Base-by-base conservation (phyloP, 2,329 filamentous ascomycete genomes). In the Ceratocystis cacaofunesta region DNA sequence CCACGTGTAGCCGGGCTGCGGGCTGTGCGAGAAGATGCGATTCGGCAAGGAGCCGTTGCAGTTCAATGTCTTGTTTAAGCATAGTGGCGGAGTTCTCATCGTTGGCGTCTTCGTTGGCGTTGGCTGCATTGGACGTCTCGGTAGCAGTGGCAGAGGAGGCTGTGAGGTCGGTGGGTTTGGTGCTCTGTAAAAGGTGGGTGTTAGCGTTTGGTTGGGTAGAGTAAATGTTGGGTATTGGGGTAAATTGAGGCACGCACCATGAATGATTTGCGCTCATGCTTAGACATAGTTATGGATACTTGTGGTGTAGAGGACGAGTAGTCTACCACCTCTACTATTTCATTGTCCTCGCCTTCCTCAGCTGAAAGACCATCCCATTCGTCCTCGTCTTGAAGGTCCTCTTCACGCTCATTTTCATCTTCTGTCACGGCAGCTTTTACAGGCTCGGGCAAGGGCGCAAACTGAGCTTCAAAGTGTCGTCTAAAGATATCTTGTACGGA, bases 21-120 rank as follows among this genome's bases (percentile, higher is more conserved):
- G 82, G 78, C 15, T 74, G 71, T 12, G 71, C 68, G 66, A 97
- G 85, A 68, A 97, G 86, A 75, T 96, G 91, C 0, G 92, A 96
- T 79, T 99, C 94, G 70, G 87, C 82, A 66, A 99, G 84, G 50
- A 99, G 85, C 60, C 91, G 87, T 74, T 96, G 92, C 15, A 99
- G 85, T 48, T 90, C 92, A 64, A 96, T 85, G 74, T 97, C 94
- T 74, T 96, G 92, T 73, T 92, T 91, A 19, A 97, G 81, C 68
- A 95, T 88, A 10, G 82, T 82, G 69, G 80, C 80, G 63, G 81
- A 81, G 72, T 87, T 82, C 71, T 87, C 83, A 67, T 80, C 74
- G 63, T 75, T 69, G 73, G 75, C 44, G 70, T 70, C 65, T 36
- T 71, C 65, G 52, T 73, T 61, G 67, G 72, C 25, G 69, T 65